Base-by-base conservation (phyloP, 768 basidiomycete species). In the Psilocybe sp. region DNA sequence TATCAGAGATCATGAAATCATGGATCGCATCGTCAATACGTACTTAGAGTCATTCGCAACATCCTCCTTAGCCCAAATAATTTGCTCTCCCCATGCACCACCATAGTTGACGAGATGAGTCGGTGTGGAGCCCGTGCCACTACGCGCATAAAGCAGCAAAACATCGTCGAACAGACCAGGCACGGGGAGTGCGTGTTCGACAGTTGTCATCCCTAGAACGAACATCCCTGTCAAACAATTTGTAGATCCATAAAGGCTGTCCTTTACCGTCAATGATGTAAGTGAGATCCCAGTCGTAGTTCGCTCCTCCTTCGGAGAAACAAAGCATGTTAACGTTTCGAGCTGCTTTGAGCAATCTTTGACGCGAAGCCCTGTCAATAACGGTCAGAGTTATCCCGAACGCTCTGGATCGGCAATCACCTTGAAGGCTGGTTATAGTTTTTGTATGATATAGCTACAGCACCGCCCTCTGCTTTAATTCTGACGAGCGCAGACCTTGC, bases 51-150 rank as follows among this genome's bases (percentile, higher is more conserved):
- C 80, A 52, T 83, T 80, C 10, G 86, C 82, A 2, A 88, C 65
- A 63, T 87, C 81, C 34, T 78, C 69, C 1, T 62, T 72, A 3
- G 84, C 84, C 86, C 87, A 89, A 13, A 89, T 72, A 47, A 73
- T 66, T 54, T 89, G 78, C 55, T 89, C 87, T 2, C 87, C 87
- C 61, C 64, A 76, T 1, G 70, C 72, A n/a, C 87, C 87, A 15
- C 87, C 87, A 59, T 89, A 89, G 59, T 88, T 82, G 20, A 89
- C 87, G 28, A 88, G 66, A 54, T 89, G 87, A 0, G 87, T 89
- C 2, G 87, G 87, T 0, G 87, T 87, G 20, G 78, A 71, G 11
- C 82, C 85, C 10, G 87, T 87, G 4, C 87, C 87, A 59, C 86
- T 89, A 59, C 71, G 47, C 3, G 80, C 79, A 58, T 74, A 89